Percentiles rank a stretch among this genome's conserved stretches.
Evolutionary conservation across 345 rosid species (phyloP).

Genomic region (Eucalyptus albens): DNA sequence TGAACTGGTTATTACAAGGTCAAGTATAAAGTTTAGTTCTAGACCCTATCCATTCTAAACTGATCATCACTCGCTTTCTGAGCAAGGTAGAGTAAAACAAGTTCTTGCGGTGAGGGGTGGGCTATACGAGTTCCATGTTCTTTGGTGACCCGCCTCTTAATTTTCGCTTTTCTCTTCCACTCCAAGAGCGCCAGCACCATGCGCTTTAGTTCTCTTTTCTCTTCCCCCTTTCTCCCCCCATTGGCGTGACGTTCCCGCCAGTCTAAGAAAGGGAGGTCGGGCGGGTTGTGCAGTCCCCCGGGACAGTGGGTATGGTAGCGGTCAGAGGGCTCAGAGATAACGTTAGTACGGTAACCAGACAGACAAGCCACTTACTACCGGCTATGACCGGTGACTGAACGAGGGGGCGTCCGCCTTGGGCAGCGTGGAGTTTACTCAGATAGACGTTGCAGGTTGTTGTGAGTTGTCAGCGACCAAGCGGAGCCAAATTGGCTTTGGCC

Average conservation of each 20-base stretch:
- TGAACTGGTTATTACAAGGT: accelerated
- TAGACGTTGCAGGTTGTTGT: not conserved
- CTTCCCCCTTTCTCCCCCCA: not conserved
- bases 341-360: slow-evolving; percentile 10
- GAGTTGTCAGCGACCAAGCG: not conserved
- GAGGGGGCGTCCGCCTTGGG: not conserved
- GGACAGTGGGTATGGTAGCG: not conserved
- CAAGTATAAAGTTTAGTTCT: accelerated
- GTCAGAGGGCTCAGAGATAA: not conserved
- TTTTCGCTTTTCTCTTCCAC: not conserved
- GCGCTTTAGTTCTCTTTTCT: not conserved
- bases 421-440: not conserved
- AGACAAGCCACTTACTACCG: slow-evolving; percentile 18
- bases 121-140: not conserved
- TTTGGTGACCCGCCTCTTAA: not conserved
- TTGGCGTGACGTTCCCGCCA: not conserved
- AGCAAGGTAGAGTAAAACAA: not conserved
- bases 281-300: not conserved
- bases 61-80: not conserved
- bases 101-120: not conserved
- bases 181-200: not conserved
- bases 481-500: not conserved
- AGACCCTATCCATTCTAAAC: accelerated
- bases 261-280: not conserved
- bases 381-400: slow-evolving; percentile 11